Evolutionary conservation across 176 grass and related monocot genomes (phyloP).

Genomic region (Triticum timopheevii): DNA sequence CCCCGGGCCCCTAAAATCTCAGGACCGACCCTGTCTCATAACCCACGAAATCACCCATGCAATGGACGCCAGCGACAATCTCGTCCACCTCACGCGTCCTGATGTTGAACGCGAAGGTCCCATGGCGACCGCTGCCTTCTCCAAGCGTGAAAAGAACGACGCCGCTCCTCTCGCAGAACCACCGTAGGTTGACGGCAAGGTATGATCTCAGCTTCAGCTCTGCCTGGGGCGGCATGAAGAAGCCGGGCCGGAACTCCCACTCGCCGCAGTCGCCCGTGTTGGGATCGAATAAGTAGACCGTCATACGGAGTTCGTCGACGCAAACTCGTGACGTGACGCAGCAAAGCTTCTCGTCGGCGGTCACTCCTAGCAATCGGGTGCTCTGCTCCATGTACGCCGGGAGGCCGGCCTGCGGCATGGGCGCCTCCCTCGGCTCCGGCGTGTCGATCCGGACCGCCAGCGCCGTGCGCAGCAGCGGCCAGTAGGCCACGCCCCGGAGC

Average conservation of each 20-base stretch:
- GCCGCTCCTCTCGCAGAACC: constrained; percentile 22
- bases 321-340: background rate
- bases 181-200: background rate
- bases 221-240: background rate
- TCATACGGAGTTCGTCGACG: background rate
- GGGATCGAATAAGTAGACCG: background rate
- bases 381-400: background rate
- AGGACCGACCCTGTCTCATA: no score
- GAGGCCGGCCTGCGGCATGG: background rate
- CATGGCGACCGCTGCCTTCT: background rate
- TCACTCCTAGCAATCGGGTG: constrained; percentile 30
- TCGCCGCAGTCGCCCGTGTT: background rate
- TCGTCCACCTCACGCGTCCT: background rate
- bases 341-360: constrained; percentile 22
- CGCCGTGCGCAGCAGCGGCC: background rate
- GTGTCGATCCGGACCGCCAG: constrained; percentile 16
- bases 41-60: background rate
- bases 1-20: no score
- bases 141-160: constrained; percentile 11
- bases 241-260: background rate
- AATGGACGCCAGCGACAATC: background rate
- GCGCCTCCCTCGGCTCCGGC: background rate
- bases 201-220: background rate
- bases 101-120: background rate
- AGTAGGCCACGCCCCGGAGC: constrained; percentile 9